Conservation (phyloP, 768 basidiomycete genomes). For the Agaricus sinodeliciosus region DNA sequence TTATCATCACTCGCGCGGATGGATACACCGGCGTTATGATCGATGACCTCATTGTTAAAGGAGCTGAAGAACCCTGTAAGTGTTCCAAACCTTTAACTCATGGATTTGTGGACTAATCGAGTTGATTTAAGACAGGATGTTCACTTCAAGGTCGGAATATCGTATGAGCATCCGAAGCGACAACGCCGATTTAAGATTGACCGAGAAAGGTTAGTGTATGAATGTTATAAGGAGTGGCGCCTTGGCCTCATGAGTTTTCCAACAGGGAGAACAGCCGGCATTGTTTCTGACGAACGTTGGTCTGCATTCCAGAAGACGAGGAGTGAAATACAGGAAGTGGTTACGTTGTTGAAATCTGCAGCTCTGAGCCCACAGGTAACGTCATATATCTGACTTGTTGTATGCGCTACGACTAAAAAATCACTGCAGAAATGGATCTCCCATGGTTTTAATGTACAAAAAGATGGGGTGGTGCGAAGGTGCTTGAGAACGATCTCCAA, state of each 20-base stretch:
- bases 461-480: constrained; percentile 40
- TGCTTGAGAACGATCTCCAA: constrained; percentile 14
- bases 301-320: constrained; percentile 25
- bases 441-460: constrained; percentile 37
- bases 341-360: constrained; percentile 26
- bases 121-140: background rate
- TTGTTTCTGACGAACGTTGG: constrained; percentile 43
- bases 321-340: constrained; percentile 27
- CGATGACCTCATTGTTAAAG: constrained; percentile 84
- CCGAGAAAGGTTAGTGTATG: constrained; percentile 52
- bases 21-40: constrained; percentile 89
- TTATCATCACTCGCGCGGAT: constrained; percentile 76
- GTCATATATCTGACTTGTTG: background rate
- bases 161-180: constrained; percentile 84
- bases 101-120: background rate
- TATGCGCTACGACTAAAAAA: constrained; percentile 13
- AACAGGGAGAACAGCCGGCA: constrained; percentile 36
- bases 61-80: constrained; percentile 87
- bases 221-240: background rate
- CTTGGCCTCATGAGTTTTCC: background rate
- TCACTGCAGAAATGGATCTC: constrained; percentile 19
- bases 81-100: constrained; percentile 4
- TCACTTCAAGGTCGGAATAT: constrained; percentile 43
- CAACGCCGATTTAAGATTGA: constrained; percentile 82
- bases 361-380: constrained; percentile 38